A percentile compares a stretch with the other conserved stretches of the same genome.
Evolutionary conservation across 1,139 yeast genomes (phyloP).

Genomic region (Eremothecium gossypii): DNA sequence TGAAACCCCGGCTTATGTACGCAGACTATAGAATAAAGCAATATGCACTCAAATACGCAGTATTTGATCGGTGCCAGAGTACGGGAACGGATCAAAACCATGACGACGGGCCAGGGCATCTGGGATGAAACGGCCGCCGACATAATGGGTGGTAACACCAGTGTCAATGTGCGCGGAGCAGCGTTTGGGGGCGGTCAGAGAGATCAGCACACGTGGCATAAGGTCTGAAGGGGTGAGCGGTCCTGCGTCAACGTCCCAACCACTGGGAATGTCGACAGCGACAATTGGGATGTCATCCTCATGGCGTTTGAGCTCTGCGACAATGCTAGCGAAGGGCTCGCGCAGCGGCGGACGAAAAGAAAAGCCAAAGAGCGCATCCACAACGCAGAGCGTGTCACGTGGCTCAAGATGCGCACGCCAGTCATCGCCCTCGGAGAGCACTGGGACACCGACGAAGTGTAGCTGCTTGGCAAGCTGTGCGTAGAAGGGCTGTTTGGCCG

Average conservation of each 20-base stretch:
- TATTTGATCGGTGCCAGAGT: constrained; percentile 46
- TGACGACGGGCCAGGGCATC: constrained; percentile 58
- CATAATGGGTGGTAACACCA: constrained; percentile 44
- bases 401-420: constrained; percentile 23
- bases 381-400: constrained; percentile 32
- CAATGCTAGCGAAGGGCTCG: constrained; percentile 59
- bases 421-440: constrained; percentile 15
- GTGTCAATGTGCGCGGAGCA: constrained; percentile 47
- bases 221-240: constrained; percentile 42
- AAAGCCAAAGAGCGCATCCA: constrained; percentile 89
- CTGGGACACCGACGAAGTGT: constrained; percentile 28
- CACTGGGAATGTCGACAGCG: constrained; percentile 87
- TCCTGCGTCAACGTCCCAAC: constrained; percentile 90
- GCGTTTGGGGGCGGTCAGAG: constrained; percentile 91
- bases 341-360: constrained; percentile 86
- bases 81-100: constrained; percentile 53
- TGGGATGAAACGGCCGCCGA: constrained; percentile 84
- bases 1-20: too few species aligned
- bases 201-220: constrained; percentile 59
- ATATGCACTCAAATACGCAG: constrained; percentile 16
- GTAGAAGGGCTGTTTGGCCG: constrained; percentile 34
- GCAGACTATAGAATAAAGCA: too few species aligned
- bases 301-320: constrained; percentile 38
- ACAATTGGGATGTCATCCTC: constrained; percentile 47
- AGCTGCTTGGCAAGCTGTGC: constrained; percentile 33